Conservation (phyloP, 768 basidiomycete species). For the Gymnopilus dilepis region DNA sequence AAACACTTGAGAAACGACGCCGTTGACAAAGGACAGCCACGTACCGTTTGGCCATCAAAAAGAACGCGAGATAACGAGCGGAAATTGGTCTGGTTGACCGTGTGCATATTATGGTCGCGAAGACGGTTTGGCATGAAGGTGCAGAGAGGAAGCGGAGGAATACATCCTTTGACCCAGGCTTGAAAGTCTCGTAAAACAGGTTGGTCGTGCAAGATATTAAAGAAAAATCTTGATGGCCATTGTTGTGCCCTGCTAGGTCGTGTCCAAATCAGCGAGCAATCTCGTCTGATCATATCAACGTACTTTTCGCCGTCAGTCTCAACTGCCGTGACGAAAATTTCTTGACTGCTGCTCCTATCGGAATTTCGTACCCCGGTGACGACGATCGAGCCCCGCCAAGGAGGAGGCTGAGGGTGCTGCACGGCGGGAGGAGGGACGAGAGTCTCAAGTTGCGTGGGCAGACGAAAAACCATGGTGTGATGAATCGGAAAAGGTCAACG, state of each 20-base stretch:
- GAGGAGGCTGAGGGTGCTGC: slow-evolving; percentile 47
- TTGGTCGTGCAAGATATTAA: slow-evolving; percentile 45
- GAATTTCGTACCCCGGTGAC: slow-evolving; percentile 54
- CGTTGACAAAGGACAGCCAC: slow-evolving; percentile 26
- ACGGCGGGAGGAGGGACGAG: slow-evolving; percentile 60
- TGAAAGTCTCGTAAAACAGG: slow-evolving; percentile 52
- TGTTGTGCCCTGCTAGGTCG: slow-evolving; percentile 52
- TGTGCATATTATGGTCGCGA: slow-evolving; percentile 50
- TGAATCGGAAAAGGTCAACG: slow-evolving; percentile 35
- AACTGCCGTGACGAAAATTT: slow-evolving; percentile 64
- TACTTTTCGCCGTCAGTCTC: slow-evolving; percentile 78
- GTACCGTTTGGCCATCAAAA: slow-evolving; percentile 56
- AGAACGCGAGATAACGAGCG: slow-evolving; percentile 58
- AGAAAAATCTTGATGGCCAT: slow-evolving; percentile 60
- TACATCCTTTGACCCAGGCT: slow-evolving; percentile 53
- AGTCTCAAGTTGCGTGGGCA: slow-evolving; percentile 64
- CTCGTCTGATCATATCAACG: slow-evolving; percentile 31
- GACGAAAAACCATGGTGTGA: slow-evolving; percentile 61
- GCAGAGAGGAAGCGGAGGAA: slow-evolving; percentile 54
- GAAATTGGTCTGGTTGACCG: slow-evolving; percentile 59
- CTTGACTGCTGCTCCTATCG: slow-evolving; percentile 53
- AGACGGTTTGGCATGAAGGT: slow-evolving; percentile 69
- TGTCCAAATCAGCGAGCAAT: slow-evolving; percentile 34
- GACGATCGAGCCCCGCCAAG: slow-evolving; percentile 64
- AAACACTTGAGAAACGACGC: not conserved